These are phyloP conservation scores for Fusarium tricinctum DNA, from an alignment of 2,329 filamentous ascomycete species.

Conservation along the genomic window DNA sequence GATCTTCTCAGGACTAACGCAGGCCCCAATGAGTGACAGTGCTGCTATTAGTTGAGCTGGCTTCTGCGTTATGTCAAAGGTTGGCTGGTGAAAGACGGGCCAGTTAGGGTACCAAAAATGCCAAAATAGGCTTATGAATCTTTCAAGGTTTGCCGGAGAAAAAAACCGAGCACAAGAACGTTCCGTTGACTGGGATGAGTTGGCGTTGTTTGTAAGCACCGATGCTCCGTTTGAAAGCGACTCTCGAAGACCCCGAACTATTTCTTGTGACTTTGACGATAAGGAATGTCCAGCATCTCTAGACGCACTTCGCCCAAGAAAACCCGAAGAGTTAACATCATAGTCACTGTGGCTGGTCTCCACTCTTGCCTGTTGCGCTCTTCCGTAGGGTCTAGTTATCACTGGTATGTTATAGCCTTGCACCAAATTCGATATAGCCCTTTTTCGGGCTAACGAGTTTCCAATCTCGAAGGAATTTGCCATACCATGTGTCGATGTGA, in stretches of 20 bases:
- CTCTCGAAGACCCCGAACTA: background rate
- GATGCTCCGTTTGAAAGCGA: too few relatives aligned
- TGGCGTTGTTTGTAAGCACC: too few relatives aligned
- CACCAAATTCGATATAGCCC: background rate
- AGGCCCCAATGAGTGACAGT: constrained; percentile 26
- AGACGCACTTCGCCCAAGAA: too few relatives aligned
- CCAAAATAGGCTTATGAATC: constrained; percentile 21
- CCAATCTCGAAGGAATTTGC: constrained; percentile 17
- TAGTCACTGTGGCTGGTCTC: too few relatives aligned
- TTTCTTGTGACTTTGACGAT: background rate
- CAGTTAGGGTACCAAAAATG: constrained; percentile 35
- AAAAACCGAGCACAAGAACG: constrained; percentile 22
- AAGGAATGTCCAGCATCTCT: too few relatives aligned
- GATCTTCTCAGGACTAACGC: constrained; percentile 2
- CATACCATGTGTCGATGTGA: constrained; percentile 23
- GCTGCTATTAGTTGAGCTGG: constrained; percentile 13
- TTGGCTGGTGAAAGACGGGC: constrained; percentile 30
- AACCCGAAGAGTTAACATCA: too few relatives aligned
- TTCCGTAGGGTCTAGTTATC: too few relatives aligned
- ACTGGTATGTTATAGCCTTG: background rate
- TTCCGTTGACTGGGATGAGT: background rate
- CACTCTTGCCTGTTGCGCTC: too few relatives aligned
- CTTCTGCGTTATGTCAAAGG: constrained; percentile 3
- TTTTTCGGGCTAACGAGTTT: background rate
- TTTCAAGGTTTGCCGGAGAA: constrained; percentile 25